phyloP scores from a whole-genome alignment of 805 yeast species.

The Jamesozyma spencerorum region DNA sequence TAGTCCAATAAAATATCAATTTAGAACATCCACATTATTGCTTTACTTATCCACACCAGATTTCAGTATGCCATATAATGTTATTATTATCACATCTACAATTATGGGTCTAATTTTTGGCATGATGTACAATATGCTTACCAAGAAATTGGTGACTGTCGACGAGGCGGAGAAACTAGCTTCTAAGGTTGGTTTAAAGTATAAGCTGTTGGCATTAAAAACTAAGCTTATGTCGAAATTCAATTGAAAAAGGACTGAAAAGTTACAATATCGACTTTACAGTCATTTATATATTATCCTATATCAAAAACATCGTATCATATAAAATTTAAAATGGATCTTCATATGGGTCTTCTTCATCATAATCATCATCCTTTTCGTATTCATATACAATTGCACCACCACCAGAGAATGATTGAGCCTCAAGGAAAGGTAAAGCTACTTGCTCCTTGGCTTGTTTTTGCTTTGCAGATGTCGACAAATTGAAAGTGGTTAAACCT shows the following conservation, averaged over 20 bases:
- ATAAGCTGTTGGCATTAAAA: slow-evolving; percentile 15
- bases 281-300: neutral
- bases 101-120: slow-evolving; percentile 91
- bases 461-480: slow-evolving; percentile 68
- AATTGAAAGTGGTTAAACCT: slow-evolving; percentile 79
- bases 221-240: slow-evolving; percentile 4
- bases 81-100: slow-evolving; percentile 86
- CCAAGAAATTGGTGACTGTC: slow-evolving; percentile 65
- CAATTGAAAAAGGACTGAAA: neutral
- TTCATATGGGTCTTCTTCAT: slow-evolving; percentile 95
- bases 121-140: slow-evolving; percentile 65
- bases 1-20: slow-evolving; percentile 35
- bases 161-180: slow-evolving; percentile 46
- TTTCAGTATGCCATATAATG: slow-evolving; percentile 97
- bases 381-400: slow-evolving; percentile 95
- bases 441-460: slow-evolving; percentile 73
- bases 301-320: neutral
- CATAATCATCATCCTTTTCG: slow-evolving; percentile 95
- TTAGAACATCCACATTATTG: slow-evolving; percentile 80
- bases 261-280: neutral
- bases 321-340: slow-evolving; percentile 64
- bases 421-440: slow-evolving; percentile 83
- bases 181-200: slow-evolving; percentile 13
- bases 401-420: slow-evolving; percentile 66
- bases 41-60: slow-evolving; percentile 92